A percentile compares a stretch with the other conserved stretches of the same genome.
phyloP scores from a whole-genome alignment of 106 monocot genomes.

The Platanthera zijinensis region DNA sequence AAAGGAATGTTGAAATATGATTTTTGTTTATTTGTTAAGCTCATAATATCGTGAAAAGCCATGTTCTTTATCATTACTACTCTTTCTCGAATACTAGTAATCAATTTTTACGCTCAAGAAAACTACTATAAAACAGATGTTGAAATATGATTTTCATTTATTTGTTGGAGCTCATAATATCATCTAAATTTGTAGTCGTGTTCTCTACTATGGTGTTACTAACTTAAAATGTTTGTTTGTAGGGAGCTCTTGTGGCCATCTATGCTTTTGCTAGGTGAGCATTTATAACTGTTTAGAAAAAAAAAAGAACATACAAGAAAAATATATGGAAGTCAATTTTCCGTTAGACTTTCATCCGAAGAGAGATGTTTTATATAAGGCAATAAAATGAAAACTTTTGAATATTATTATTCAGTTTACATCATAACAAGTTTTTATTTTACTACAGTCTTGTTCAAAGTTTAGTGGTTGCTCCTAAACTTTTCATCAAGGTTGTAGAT shows the following conservation, averaged over 20 bases:
- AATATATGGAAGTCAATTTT: neutral
- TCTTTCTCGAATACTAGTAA: neutral
- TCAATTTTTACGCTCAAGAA: neutral
- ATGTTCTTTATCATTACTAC: neutral
- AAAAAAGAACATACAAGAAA: neutral
- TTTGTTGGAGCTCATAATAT: neutral
- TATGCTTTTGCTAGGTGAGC: constrained; percentile 80
- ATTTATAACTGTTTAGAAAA: neutral
- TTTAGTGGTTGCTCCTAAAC: neutral
- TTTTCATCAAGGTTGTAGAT: no score
- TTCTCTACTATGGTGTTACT: neutral
- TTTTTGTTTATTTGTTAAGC: no score
- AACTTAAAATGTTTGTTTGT: constrained; percentile 20
- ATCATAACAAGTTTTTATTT: neutral
- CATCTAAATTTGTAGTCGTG: neutral
- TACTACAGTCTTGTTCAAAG: neutral
- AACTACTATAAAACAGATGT: neutral
- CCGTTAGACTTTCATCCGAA: neutral
- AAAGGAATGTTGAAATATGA: no score
- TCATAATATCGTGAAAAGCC: no score
- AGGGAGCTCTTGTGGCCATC: constrained; percentile 41
- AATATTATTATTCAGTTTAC: neutral
- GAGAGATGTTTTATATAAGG: neutral
- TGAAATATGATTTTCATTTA: neutral
- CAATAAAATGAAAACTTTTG: neutral